Conservation (phyloP, 1,284 basidiomycete species). For the Sporisorium scitamineum region DNA sequence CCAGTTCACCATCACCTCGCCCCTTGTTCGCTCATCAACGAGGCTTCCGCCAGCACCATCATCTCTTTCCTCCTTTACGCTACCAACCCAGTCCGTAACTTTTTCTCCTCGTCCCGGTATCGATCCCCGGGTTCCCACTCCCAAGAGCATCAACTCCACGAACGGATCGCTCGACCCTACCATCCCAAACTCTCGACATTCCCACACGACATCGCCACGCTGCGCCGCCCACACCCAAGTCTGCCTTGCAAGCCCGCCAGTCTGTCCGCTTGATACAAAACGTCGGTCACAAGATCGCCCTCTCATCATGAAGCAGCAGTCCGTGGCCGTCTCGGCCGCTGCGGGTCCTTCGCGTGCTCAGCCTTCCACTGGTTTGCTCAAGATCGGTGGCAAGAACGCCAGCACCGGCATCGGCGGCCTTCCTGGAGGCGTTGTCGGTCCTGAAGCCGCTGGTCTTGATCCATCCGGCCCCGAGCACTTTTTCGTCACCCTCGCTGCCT, state of each 20-base stretch:
- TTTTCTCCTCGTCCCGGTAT: neutral
- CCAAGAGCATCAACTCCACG: neutral
- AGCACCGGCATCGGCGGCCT: conserved; percentile 32
- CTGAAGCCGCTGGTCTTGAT: conserved; percentile 47
- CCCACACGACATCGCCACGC: conserved; percentile 3
- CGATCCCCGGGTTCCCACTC: neutral
- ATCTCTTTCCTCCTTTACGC: neutral
- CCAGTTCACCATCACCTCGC: neutral
- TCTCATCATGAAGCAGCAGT: conserved; percentile 28
- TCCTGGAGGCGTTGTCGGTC: conserved; percentile 44
- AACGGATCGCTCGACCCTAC: neutral
- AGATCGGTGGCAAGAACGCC: conserved; percentile 16
- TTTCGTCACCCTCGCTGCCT: conserved; percentile 66
- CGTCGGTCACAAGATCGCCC: neutral
- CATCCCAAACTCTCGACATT: neutral
- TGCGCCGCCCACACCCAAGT: neutral
- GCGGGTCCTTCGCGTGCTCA: conserved; percentile 31
- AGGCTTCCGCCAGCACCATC: neutral
- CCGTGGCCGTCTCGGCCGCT: conserved; percentile 17
- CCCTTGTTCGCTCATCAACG: neutral
- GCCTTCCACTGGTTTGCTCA: conserved; percentile 18
- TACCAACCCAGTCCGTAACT: neutral
- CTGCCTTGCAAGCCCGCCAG: neutral
- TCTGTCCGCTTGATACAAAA: neutral
- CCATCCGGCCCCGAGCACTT: conserved; percentile 53